phyloP scores from a whole-genome alignment of 2,329 filamentous ascomycete genomes.

The Septoria linicola region DNA sequence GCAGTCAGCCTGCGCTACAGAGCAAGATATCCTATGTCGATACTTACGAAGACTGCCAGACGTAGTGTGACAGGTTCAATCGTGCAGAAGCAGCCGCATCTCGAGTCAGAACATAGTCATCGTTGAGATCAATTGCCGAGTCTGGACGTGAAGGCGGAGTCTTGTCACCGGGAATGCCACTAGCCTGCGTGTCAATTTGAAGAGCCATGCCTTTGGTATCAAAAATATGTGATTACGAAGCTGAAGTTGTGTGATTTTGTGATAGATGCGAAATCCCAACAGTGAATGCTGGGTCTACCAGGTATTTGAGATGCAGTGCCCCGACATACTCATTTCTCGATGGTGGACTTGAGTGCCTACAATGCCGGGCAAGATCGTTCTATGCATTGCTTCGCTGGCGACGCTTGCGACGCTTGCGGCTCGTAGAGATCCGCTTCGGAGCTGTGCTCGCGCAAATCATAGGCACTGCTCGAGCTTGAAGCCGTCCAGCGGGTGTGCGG shows the following conservation, averaged over 20 bases:
- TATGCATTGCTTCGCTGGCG: conserved; percentile 14
- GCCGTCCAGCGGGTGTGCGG: conserved; percentile 2
- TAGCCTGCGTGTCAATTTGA: background rate
- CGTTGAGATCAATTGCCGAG: conserved; percentile 23
- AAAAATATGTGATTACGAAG: background rate
- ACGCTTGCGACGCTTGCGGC: conserved; percentile 12
- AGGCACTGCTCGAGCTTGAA: background rate
- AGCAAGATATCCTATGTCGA: background rate
- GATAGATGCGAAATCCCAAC: background rate
- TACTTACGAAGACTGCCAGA: conserved; percentile 26
- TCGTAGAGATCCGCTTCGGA: conserved; percentile 7
- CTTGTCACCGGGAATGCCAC: conserved; percentile 3
- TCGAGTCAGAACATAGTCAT: conserved; percentile 27
- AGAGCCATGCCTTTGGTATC: conserved; percentile 2
- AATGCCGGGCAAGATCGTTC: background rate
- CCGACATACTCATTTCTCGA: background rate
- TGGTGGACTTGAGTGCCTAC: background rate
- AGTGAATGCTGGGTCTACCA: background rate
- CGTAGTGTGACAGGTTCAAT: conserved; percentile 27
- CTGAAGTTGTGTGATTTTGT: background rate
- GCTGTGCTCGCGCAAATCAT: conserved; percentile 7
- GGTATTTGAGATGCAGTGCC: conserved; percentile 4
- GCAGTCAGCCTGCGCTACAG: background rate
- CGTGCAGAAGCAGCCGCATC: conserved; percentile 26
- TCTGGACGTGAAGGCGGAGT: conserved; percentile 17